Evolutionary conservation across 441 rosid genomes (phyloP).

Genomic region (Raphanus hybrid): DNA sequence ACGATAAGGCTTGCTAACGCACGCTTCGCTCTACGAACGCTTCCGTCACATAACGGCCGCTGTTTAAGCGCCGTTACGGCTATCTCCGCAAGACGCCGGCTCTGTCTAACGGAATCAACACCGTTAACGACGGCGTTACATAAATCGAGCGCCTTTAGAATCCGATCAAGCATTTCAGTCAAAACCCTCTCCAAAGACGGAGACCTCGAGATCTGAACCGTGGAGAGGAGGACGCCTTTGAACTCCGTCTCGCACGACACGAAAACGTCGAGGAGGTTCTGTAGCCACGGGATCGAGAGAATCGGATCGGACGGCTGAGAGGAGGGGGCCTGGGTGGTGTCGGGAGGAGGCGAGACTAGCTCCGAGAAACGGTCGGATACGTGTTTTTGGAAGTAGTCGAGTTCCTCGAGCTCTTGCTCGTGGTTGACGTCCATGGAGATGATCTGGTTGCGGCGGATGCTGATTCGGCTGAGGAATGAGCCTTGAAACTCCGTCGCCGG

Average conservation of each 20-base stretch:
- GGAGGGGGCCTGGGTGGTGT: not conserved
- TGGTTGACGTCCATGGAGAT: constrained; percentile 76
- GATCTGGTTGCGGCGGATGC: constrained; percentile 84
- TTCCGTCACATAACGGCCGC: constrained; percentile 76
- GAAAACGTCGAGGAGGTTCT: constrained; percentile 72
- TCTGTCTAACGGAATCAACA: constrained; percentile 68
- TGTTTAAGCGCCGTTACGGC: constrained; percentile 68
- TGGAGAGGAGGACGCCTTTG: constrained; percentile 61
- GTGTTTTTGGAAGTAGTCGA: constrained; percentile 72
- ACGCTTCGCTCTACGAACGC: constrained; percentile 74
- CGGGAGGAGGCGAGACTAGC: constrained; percentile 33
- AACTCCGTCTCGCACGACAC: constrained; percentile 86
- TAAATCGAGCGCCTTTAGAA: constrained; percentile 71
- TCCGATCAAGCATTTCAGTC: constrained; percentile 74
- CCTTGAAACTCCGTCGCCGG: constrained; percentile 71
- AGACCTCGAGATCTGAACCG: constrained; percentile 67
- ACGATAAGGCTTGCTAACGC: constrained; percentile 56
- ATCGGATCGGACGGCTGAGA: constrained; percentile 37
- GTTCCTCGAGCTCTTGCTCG: constrained; percentile 82
- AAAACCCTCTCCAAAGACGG: constrained; percentile 73
- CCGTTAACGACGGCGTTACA: constrained; percentile 81
- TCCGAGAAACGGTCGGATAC: constrained; percentile 73
- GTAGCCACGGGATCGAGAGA: constrained; percentile 81
- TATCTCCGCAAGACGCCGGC: constrained; percentile 71
- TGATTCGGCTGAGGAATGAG: constrained; percentile 85